Conservation (phyloP, 768 basidiomycete genomes). For the Pulveroboletus frians region DNA sequence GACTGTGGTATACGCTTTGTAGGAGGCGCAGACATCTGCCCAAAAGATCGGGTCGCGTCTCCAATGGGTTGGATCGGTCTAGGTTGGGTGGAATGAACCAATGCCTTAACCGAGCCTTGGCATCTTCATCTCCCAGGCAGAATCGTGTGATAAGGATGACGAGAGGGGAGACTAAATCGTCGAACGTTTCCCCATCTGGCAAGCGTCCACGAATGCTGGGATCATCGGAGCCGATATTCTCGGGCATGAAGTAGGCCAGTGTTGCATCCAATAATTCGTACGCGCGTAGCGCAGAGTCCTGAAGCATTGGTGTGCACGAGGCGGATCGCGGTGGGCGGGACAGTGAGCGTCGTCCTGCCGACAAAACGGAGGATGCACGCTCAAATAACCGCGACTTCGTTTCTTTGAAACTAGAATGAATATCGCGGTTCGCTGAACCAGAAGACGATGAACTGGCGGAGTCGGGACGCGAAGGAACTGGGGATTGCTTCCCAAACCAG, state of each 20-base stretch:
- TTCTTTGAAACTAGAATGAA: constrained; percentile 16
- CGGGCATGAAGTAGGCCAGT: constrained; percentile 62
- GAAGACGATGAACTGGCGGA: constrained; percentile 34
- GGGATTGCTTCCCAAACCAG: constrained; percentile 56
- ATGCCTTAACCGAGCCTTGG: constrained; percentile 52
- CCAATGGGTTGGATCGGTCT: constrained; percentile 75
- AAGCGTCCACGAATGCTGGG: constrained; percentile 45
- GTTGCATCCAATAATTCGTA: constrained; percentile 63
- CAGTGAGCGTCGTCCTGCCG: constrained; percentile 27
- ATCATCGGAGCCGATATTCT: constrained; percentile 59
- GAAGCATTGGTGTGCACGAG: constrained; percentile 23
- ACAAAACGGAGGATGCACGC: constrained; percentile 24
- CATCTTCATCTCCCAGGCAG: constrained; percentile 56
- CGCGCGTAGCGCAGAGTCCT: constrained; percentile 57
- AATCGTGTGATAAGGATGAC: constrained; percentile 70
- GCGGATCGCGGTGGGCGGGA: constrained; percentile 46
- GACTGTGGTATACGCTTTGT: constrained; percentile 63
- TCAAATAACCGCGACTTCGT: constrained; percentile 22
- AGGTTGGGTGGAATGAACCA: constrained; percentile 72
- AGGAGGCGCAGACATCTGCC: constrained; percentile 80
- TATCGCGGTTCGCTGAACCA: constrained; percentile 10
- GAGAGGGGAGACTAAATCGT: constrained; percentile 75
- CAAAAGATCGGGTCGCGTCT: constrained; percentile 65
- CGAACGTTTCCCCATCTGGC: constrained; percentile 49
- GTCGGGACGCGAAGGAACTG: constrained; percentile 31